These are phyloP conservation scores for Wickerhamiella pararugosa DNA, from an alignment of 1,139 yeast genomes.

Conservation along the genomic window DNA sequence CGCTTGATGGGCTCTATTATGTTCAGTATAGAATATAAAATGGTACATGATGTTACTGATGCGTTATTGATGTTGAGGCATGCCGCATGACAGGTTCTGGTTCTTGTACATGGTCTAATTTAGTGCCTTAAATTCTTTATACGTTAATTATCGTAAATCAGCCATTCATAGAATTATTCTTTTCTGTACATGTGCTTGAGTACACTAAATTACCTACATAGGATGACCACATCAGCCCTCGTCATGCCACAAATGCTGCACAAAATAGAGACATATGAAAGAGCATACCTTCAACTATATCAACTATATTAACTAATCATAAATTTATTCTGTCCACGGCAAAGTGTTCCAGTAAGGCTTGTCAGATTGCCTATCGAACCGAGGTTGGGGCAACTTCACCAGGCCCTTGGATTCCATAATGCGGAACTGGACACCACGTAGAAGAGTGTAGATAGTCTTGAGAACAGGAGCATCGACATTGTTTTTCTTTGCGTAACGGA, in stretches of 20 bases:
- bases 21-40: too few species aligned
- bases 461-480: constrained; percentile 47
- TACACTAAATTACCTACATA: too few species aligned
- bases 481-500: constrained; percentile 40
- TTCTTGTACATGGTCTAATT: too few species aligned
- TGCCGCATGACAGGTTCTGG: too few species aligned
- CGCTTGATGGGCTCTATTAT: too few species aligned
- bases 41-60: too few species aligned
- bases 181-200: too few species aligned
- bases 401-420: constrained; percentile 40
- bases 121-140: too few species aligned
- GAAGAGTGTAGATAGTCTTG: constrained; percentile 38
- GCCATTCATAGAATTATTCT: too few species aligned
- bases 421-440: constrained; percentile 45
- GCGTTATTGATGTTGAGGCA: too few species aligned
- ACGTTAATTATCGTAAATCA: too few species aligned
- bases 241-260: not conserved
- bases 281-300: not conserved
- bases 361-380: constrained; percentile 1
- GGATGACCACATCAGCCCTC: too few species aligned
- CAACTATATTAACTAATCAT: not conserved
- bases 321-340: constrained; percentile 8
- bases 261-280: not conserved
- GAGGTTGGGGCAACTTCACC: constrained; percentile 28
- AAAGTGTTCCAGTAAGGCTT: constrained; percentile 5